Conservation (phyloP, 495 filamentous ascomycete genomes). For the Aspergillus asperescens region DNA sequence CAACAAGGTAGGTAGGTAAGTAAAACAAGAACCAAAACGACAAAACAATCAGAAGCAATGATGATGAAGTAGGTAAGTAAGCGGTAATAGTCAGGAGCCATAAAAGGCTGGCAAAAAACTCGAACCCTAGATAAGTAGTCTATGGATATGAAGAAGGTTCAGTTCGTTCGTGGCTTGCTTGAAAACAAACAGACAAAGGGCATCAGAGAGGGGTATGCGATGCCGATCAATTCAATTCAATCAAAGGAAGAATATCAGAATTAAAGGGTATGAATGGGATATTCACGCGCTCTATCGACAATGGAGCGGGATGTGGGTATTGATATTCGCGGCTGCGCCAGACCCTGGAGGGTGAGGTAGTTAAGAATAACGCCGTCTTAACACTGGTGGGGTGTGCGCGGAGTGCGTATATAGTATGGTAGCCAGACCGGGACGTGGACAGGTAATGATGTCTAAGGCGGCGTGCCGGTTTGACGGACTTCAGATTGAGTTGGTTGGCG, state of each 20-base stretch:
- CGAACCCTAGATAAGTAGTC: conserved; percentile 2
- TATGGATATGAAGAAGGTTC: conserved; percentile 8
- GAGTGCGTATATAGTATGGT: background rate
- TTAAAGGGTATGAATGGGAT: background rate
- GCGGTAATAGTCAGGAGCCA: background rate
- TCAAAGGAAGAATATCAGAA: background rate
- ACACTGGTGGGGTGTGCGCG: background rate
- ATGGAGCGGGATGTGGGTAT: too few relatives aligned
- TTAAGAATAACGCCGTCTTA: background rate
- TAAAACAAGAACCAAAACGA: background rate
- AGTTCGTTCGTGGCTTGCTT: conserved; percentile 1
- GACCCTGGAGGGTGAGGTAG: background rate
- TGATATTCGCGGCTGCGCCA: background rate
- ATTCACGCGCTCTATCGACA: too few relatives aligned
- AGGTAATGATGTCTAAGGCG: conserved; percentile 24
- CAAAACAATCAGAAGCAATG: background rate
- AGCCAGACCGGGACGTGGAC: background rate
- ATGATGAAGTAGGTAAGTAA: background rate
- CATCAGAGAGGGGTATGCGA: conserved; percentile 19
- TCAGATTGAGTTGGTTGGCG: conserved; percentile 23
- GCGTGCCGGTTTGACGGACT: conserved; percentile 39
- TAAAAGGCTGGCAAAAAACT: too few relatives aligned
- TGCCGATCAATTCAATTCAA: conserved; percentile 11
- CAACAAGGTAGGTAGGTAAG: background rate
- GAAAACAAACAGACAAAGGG: conserved; percentile 2